Base-by-base conservation (phyloP, 768 basidiomycete genomes). In the Rhizopogon vinicolor region DNA sequence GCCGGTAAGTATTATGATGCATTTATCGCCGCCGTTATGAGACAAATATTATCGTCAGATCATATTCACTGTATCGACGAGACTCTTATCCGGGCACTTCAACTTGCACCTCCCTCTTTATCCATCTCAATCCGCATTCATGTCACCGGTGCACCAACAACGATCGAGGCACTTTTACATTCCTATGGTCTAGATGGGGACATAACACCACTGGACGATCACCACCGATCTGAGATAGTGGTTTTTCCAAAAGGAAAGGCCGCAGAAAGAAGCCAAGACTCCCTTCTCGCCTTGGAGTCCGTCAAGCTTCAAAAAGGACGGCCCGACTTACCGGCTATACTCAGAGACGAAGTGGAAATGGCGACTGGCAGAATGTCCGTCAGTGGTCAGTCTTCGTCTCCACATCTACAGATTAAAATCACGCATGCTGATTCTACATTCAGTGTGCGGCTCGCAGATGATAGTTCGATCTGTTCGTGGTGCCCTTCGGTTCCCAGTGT, bases 401-500 rank as follows among this genome's bases (percentile, higher is more conserved):
- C 18, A 44, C 9, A 50, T 29, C 14, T 8, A 28, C 37, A 31
- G 9, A 41, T 19, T 28, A 16, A 4, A 14, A 6, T 33, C 13
- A 12, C 10, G 43, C 31, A 12, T 13, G 43, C 31, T 51, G 31
- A 19, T 51, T 46, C 6, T 35, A 3, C 5, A 14, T 51, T 12
- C 19, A 80, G 79, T 79, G 2, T 82, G 81, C 40, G 81, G 80
- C 3, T 72, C 78, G 0, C 63, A 60, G 5, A 64, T 65, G 2
- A 63, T 82, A 4, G 64, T 70, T 3, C 60, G 65, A 14, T 61
- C 64, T 1, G 77, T 76, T 22, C 70, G 74, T 18, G 40, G 61
- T 0, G 72, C 74, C 0, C 61, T 83, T 31, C 67, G 74, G 3
- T 51, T 60, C 2, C 69, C 70, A 22, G 57, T 70, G 6, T 63